phyloP scores from a whole-genome alignment of 2,329 filamentous ascomycete species.

The Fusarium equiseti region DNA sequence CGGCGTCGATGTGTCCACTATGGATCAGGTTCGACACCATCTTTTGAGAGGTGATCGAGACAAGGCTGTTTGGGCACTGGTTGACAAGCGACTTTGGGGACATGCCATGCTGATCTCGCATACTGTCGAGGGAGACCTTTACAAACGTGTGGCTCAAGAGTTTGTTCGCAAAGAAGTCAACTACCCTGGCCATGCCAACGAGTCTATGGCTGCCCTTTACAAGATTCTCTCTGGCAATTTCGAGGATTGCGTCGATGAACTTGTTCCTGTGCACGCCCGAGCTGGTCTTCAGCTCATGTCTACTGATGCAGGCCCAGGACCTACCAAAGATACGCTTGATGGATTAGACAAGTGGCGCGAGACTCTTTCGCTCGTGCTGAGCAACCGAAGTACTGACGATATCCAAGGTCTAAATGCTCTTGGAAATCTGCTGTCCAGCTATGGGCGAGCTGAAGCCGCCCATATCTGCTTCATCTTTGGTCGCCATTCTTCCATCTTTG shows the following conservation, averaged over 20 bases:
- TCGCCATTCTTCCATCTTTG: constrained; percentile 75
- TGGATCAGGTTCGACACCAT: constrained; percentile 78
- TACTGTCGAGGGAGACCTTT: constrained; percentile 82
- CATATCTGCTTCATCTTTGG: constrained; percentile 96
- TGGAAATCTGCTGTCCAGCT: constrained; percentile 84
- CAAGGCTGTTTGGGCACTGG: constrained; percentile 92
- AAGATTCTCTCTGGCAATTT: constrained; percentile 93
- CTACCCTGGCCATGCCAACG: constrained; percentile 80
- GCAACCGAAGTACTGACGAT: constrained; percentile 88
- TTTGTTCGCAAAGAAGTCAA: constrained; percentile 97
- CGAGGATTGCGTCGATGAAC: constrained; percentile 94
- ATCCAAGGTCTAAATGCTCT: constrained; percentile 81
- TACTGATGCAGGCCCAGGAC: constrained; percentile 71
- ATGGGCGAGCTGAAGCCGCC: constrained; percentile 89
- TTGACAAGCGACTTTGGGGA: constrained; percentile 94
- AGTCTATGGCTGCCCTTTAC: constrained; percentile 91
- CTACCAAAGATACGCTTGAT: constrained; percentile 79
- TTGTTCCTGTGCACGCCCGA: constrained; percentile 91
- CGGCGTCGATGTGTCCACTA: constrained; percentile 73
- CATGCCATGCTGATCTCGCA: constrained; percentile 92
- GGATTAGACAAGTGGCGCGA: constrained; percentile 96
- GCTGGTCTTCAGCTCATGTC: constrained; percentile 93
- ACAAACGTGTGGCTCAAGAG: constrained; percentile 94
- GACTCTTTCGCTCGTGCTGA: constrained; percentile 85
- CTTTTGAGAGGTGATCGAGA: constrained; percentile 87